phyloP scores from a whole-genome alignment of 2,329 filamentous ascomycete genomes.

The Ceratocystiopsis minuta region DNA sequence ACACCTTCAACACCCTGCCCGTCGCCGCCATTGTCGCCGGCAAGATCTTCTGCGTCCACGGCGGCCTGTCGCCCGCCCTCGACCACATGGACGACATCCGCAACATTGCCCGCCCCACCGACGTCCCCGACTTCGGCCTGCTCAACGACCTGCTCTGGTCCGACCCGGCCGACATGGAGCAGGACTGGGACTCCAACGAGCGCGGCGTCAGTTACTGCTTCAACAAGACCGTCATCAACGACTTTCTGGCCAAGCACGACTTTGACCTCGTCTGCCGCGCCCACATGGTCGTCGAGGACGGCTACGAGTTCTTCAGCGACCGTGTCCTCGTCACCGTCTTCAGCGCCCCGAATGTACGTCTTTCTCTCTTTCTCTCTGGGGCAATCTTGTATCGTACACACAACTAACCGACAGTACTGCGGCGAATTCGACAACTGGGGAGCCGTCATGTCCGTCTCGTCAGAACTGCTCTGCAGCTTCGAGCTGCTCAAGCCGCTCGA shows the following conservation, averaged over 20 bases:
- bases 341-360: constrained; percentile 86
- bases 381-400: no score
- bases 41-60: constrained; percentile 96
- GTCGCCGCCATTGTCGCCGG: constrained; percentile 93
- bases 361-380: not conserved
- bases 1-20: constrained; percentile 88
- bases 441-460: constrained; percentile 93
- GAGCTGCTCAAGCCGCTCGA: constrained; percentile 92
- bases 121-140: constrained; percentile 90
- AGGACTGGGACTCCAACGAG: constrained; percentile 96
- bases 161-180: constrained; percentile 93
- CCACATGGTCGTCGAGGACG: constrained; percentile 98
- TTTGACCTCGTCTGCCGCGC: constrained; percentile 94
- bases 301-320: constrained; percentile 97
- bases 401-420: constrained; percentile 49
- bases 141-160: constrained; percentile 95
- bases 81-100: constrained; percentile 98
- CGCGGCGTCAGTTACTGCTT: constrained; percentile 96
- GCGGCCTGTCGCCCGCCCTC: constrained; percentile 78
- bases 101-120: constrained; percentile 84
- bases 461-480: constrained; percentile 87
- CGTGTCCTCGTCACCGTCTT: constrained; percentile 91
- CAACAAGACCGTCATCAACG: constrained; percentile 92
- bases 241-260: constrained; percentile 85
- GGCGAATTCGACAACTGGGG: constrained; percentile 99